Conservation (phyloP, 1,284 basidiomycete species). For the Cryptococcus sp. region DNA sequence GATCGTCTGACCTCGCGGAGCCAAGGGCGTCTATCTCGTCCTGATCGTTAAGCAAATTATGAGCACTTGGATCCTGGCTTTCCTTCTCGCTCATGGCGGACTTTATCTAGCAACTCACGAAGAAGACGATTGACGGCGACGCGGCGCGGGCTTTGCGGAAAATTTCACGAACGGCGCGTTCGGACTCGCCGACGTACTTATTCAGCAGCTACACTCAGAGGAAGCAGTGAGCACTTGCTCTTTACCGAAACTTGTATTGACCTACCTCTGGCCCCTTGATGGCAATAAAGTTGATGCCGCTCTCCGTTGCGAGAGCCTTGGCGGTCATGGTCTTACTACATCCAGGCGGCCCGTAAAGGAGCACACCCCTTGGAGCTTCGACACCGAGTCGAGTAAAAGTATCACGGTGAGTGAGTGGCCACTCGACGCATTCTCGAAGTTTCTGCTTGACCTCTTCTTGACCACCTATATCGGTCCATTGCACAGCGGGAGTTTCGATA, state of each 20-base stretch:
- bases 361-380: slow-evolving; percentile 80
- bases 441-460: slow-evolving; percentile 77
- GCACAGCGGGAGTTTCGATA: slow-evolving; percentile 78
- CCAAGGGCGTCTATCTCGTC: slow-evolving; percentile 97
- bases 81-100: too few relatives aligned
- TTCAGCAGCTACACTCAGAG: slow-evolving; percentile 69
- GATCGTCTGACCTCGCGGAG: slow-evolving; percentile 67
- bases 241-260: background rate
- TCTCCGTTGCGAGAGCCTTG: slow-evolving; percentile 90
- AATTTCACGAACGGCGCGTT: slow-evolving; percentile 89
- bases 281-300: slow-evolving; percentile 95
- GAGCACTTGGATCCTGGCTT: background rate
- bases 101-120: slow-evolving; percentile 62
- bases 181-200: slow-evolving; percentile 97
- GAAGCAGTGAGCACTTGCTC: background rate
- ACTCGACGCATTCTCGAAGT: slow-evolving; percentile 85
- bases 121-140: slow-evolving; percentile 93
- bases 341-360: slow-evolving; percentile 95
- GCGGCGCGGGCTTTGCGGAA: slow-evolving; percentile 94
- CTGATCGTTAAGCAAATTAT: slow-evolving; percentile 54
- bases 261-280: slow-evolving; percentile 93
- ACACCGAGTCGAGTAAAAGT: slow-evolving; percentile 87
- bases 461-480: slow-evolving; percentile 88
- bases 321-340: slow-evolving; percentile 97
- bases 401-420: slow-evolving; percentile 85